Conservation (phyloP, 2,329 filamentous ascomycete genomes). For the Dactylonectria estremocensis region DNA sequence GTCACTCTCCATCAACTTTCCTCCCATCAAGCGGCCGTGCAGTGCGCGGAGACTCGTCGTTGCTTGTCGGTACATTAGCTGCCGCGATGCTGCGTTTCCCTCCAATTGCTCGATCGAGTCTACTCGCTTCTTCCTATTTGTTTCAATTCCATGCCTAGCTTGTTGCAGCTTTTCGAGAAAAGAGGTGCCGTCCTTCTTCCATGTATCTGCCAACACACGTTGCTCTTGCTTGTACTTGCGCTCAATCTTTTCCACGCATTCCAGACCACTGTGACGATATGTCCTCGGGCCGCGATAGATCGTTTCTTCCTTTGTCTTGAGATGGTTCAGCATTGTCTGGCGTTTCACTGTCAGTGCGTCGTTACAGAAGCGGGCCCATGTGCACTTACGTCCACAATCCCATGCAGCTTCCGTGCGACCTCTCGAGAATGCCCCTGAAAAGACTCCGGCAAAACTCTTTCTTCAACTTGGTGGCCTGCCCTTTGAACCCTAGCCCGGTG, state of each 20-base stretch:
- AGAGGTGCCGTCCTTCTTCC: constrained; percentile 36
- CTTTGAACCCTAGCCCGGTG: neutral
- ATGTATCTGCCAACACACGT: constrained; percentile 27
- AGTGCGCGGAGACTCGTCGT: constrained; percentile 42
- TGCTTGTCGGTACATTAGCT: constrained; percentile 36
- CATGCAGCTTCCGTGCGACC: constrained; percentile 39
- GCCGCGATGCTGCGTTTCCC: constrained; percentile 33
- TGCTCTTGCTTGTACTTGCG: constrained; percentile 42
- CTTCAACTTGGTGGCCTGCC: constrained; percentile 4
- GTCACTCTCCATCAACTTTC: constrained; percentile 9
- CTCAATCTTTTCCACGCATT: constrained; percentile 43
- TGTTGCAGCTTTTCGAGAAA: constrained; percentile 36
- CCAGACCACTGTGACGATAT: constrained; percentile 41
- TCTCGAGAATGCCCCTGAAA: constrained; percentile 21
- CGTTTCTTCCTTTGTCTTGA: constrained; percentile 42
- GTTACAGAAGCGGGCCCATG: neutral
- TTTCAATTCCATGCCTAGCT: constrained; percentile 30
- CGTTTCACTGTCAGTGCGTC: constrained; percentile 31
- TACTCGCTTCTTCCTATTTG: constrained; percentile 17
- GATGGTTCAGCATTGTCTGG: constrained; percentile 44
- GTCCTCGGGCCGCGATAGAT: constrained; percentile 38
- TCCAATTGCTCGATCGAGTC: constrained; percentile 27
- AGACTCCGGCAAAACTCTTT: neutral
- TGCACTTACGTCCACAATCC: constrained; percentile 45
- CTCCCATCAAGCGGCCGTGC: constrained; percentile 37